Conservation (phyloP, 1,284 basidiomycete genomes). For the Irpex sp. region DNA sequence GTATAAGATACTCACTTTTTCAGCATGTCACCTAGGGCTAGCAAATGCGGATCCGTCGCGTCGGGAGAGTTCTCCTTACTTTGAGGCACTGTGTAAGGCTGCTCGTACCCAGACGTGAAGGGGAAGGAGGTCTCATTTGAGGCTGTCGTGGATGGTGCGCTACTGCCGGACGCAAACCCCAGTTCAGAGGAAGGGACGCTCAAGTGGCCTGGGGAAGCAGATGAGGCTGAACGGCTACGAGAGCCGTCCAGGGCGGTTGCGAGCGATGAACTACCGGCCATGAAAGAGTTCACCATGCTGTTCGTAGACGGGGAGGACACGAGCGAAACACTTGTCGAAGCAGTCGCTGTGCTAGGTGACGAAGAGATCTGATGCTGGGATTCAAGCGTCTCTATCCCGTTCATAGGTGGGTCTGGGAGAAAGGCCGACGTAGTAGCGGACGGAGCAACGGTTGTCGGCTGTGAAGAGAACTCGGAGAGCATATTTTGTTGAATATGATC, state of each 20-base stretch:
- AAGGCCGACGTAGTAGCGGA: constrained; percentile 21
- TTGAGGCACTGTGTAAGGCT: constrained; percentile 14
- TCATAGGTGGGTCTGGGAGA: constrained; percentile 21
- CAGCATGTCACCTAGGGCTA: constrained; percentile 36
- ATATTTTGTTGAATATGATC: constrained; percentile 29
- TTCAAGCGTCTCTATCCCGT: constrained; percentile 24
- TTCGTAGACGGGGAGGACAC: constrained; percentile 39
- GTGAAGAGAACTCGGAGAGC: constrained; percentile 36
- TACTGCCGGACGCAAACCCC: constrained; percentile 27
- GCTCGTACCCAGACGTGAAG: constrained; percentile 26
- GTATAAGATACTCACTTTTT: constrained; percentile 29
- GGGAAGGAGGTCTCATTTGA: constrained; percentile 27
- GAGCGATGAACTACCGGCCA: constrained; percentile 30
- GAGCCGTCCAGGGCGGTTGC: constrained; percentile 31
- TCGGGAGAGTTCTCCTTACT: constrained; percentile 29
- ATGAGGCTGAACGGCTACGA: constrained; percentile 34
- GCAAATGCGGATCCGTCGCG: constrained; percentile 31
- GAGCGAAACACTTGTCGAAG: constrained; percentile 36
- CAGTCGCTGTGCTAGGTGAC: constrained; percentile 38
- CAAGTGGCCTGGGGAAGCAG: constrained; percentile 31
- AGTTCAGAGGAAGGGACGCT: constrained; percentile 27
- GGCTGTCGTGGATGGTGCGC: constrained; percentile 26
- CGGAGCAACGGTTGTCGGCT: background rate
- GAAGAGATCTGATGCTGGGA: constrained; percentile 27
- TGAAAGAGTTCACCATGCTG: constrained; percentile 27